Evolutionary conservation across 1,284 basidiomycete species (phyloP), one percentile per base, ranked within the genome.

Genomic region (Ustilago xerochloae): DNA sequence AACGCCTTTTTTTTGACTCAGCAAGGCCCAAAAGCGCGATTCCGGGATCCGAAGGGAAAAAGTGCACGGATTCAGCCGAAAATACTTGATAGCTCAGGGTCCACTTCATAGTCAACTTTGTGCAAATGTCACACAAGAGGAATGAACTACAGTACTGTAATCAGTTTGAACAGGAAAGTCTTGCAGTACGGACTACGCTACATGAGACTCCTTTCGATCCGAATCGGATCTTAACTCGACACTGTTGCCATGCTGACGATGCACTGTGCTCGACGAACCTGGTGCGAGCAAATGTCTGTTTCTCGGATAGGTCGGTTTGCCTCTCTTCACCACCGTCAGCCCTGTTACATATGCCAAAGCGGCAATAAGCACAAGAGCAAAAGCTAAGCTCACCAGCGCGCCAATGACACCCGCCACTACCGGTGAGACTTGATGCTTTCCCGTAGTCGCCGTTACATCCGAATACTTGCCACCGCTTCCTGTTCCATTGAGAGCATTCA

Each of bases 331-430:
- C 16, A 68, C 51, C 4, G 66, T 69, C 33, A 65, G 18, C 0
- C 71, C 71, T 0, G 61, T 55, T 9, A 68, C 10, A 16, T 49
- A 62, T 4, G 54, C 45, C 55, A 67, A 22, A 4, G 20, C 53
- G 4, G 33, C 63, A 1, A 77, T 52, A 2, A 73, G 36, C 12
- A 80, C 45, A 3, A 57, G 28, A 10, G 72, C 75, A 47, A 80
- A n/a, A 2, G 76, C 80, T 2, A 81, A 62, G 30, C 65, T 75
- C 53, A 81, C 77, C 3, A 80, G 29, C 1, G 80, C 64, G 30
- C 80, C 80, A 45, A 81, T 80, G 24, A 80, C 64, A 48, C 80
- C 80, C 1, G 78, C 80, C 2, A 75, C 75, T 12, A 81, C 72
- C 18, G 80, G 80, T 22, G 67, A 75, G 32, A 81, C 80, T 30